These are phyloP conservation scores for Agaricus sinodeliciosus DNA, from an alignment of 768 basidiomycete species.

Conservation along the genomic window DNA sequence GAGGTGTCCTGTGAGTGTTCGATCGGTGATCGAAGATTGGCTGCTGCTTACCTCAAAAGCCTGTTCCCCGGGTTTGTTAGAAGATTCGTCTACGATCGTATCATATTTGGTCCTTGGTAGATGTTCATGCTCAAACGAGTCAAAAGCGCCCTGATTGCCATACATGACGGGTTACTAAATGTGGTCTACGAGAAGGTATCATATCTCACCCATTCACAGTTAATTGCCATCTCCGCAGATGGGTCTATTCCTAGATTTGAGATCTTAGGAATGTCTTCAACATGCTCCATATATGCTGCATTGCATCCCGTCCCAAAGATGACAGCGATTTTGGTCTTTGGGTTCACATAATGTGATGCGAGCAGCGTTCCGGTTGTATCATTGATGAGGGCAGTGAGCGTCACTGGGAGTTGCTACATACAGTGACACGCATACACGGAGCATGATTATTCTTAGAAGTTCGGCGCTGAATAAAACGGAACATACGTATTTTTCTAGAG, in stretches of 20 bases:
- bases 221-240: constrained; percentile 81
- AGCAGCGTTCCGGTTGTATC: constrained; percentile 98
- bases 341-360: constrained; percentile 93
- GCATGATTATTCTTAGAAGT: neutral
- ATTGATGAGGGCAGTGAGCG: constrained; percentile 86
- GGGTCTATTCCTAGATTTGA: constrained; percentile 61
- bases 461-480: neutral
- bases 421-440: neutral
- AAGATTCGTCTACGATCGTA: constrained; percentile 81
- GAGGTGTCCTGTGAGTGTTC: neutral
- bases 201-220: constrained; percentile 85
- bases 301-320: constrained; percentile 99
- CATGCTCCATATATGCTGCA: constrained; percentile 95
- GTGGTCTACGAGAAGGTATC: neutral
- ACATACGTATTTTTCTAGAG: constrained; percentile 70
- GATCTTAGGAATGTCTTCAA: constrained; percentile 83
- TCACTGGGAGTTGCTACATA: constrained; percentile 71
- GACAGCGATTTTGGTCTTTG: constrained; percentile 84
- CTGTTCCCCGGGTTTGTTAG: constrained; percentile 96
- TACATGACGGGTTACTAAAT: neutral
- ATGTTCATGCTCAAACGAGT: constrained; percentile 91
- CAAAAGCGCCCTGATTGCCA: constrained; percentile 81
- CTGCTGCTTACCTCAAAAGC: constrained; percentile 68
- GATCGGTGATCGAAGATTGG: neutral
- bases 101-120: constrained; percentile 96